These are phyloP conservation scores for Drechmeria coniospora DNA, from an alignment of 2,329 filamentous ascomycete species.

Conservation along the genomic window DNA sequence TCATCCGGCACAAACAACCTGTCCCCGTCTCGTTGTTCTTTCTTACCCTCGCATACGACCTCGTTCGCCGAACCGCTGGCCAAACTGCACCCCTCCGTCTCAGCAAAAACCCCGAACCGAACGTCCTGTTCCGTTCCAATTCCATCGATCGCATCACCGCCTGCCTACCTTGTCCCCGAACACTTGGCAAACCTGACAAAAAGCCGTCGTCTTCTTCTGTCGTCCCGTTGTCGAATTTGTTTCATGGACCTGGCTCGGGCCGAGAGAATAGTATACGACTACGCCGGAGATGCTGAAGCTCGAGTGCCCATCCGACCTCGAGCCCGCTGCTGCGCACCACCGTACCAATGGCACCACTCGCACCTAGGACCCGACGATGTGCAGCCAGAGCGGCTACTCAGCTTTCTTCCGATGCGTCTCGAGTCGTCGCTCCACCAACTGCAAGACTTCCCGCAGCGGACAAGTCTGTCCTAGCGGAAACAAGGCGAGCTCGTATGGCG, in stretches of 20 bases:
- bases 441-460: not conserved
- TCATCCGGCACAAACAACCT: too few species aligned
- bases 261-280: conserved; percentile 2
- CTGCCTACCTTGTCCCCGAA: not conserved
- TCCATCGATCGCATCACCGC: not conserved
- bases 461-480: too few species aligned
- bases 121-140: too few species aligned
- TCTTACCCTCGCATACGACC: too few species aligned
- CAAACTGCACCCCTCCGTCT: too few species aligned
- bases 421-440: conserved; percentile 1
- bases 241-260: conserved; percentile 1
- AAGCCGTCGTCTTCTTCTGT: too few species aligned
- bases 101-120: too few species aligned
- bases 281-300: conserved; percentile 5
- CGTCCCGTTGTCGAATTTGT: too few species aligned
- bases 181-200: not conserved
- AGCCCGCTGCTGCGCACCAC: conserved; percentile 2
- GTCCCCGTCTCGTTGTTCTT: too few species aligned
- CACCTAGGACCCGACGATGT: conserved; percentile 7
- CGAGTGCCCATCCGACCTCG: conserved; percentile 1
- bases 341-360: conserved; percentile 9
- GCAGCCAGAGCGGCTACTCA: conserved; percentile 7
- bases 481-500: too few species aligned
- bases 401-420: conserved; percentile 5
- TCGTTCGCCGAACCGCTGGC: too few species aligned